Percentiles rank a stretch among this genome's conserved stretches.
Conservation (phyloP, 2,329 filamentous ascomycete species). For the Nemania sp. region DNA sequence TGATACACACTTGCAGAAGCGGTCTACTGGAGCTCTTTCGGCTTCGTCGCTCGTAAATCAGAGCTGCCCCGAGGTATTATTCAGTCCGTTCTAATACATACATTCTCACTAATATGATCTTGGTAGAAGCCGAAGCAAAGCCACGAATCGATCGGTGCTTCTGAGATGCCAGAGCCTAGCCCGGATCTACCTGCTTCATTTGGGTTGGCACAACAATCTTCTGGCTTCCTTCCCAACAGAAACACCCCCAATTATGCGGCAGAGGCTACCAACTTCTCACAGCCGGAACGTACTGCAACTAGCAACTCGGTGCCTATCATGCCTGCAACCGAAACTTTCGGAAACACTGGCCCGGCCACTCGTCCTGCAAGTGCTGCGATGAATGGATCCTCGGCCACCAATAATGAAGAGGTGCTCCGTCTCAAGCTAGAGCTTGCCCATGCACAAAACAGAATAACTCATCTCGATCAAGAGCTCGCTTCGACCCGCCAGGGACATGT, state of each 20-base stretch:
- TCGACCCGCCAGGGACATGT: conserved; percentile 64
- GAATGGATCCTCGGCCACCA: conserved; percentile 44
- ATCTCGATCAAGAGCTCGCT: conserved; percentile 71
- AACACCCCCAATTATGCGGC: conserved; percentile 52
- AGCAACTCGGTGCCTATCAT: conserved; percentile 66
- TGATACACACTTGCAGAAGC: conserved; percentile 41
- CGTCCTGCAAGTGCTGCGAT: conserved; percentile 56
- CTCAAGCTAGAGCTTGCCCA: conserved; percentile 73
- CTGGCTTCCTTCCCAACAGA: conserved; percentile 61
- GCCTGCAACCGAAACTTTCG: conserved; percentile 60
- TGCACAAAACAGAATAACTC: conserved; percentile 70
- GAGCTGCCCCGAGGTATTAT: conserved; percentile 54
- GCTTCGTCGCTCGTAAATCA: conserved; percentile 61
- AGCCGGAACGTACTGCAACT: conserved; percentile 53
- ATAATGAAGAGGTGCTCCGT: conserved; percentile 64
- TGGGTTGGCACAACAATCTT: conserved; percentile 73
- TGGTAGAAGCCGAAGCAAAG: conserved; percentile 36
- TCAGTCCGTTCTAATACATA: background rate
- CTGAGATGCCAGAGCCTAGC: conserved; percentile 46
- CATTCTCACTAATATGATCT: conserved; percentile 4
- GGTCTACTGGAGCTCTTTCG: conserved; percentile 51
- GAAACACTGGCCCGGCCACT: conserved; percentile 52
- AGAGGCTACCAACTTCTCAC: conserved; percentile 42
- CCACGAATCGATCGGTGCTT: conserved; percentile 43
- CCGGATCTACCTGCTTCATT: conserved; percentile 74